Evolutionary conservation across 331 rosid genomes (phyloP).

Genomic region (Saraca asoca): DNA sequence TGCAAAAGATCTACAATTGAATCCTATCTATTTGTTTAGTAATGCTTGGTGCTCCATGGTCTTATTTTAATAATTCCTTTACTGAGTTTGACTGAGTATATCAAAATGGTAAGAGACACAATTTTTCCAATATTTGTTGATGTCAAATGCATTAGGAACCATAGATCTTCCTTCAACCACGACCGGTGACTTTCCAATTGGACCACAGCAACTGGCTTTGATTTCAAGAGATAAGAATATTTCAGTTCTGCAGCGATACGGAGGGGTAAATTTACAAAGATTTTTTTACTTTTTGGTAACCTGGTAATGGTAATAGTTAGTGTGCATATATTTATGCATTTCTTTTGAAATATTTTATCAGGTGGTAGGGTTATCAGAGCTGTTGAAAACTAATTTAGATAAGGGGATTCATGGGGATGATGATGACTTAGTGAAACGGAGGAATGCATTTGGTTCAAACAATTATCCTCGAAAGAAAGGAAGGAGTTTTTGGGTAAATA

Average conservation of each 20-base stretch:
- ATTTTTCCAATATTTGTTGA: background rate
- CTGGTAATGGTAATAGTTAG: conserved; percentile 8
- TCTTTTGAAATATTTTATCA: conserved; percentile 43
- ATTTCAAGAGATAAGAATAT: conserved; percentile 78
- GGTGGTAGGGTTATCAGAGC: conserved; percentile 72
- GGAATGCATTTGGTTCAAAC: conserved; percentile 77
- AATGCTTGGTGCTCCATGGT: conserved; percentile 3
- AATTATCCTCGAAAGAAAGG: conserved; percentile 87
- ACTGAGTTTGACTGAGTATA: background rate
- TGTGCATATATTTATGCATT: conserved; percentile 1
- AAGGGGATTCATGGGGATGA: conserved; percentile 86
- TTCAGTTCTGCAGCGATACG: conserved; percentile 58
- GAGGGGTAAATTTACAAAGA: conserved; percentile 65
- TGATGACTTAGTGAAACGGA: conserved; percentile 68
- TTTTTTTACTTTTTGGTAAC: background rate
- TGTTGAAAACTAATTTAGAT: conserved; percentile 67
- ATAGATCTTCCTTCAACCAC: conserved; percentile 27
- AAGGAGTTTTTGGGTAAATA: conserved; percentile 72
- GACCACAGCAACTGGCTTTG: conserved; percentile 68
- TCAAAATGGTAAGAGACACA: background rate
- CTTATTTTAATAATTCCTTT: background rate
- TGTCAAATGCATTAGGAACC: conserved; percentile 41
- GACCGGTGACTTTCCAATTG: conserved; percentile 67
- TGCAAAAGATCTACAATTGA: background rate
- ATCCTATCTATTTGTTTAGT: background rate